Evolutionary conservation across 306 rosid species (phyloP).

Genomic region (Glycine latifolia): DNA sequence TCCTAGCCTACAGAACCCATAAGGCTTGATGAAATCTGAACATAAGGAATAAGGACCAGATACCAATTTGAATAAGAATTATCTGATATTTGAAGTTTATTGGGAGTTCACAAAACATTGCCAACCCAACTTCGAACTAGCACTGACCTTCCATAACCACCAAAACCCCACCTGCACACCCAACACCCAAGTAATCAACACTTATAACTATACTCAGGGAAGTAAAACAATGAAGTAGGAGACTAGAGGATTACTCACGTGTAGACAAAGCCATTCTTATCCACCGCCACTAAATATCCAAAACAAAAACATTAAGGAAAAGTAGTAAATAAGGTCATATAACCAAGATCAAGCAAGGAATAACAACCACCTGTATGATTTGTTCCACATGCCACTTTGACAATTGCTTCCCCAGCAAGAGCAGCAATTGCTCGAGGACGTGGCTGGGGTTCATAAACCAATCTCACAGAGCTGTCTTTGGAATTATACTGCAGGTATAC

Average conservation of each 20-base stretch:
- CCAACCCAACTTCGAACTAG: conserved; percentile 25
- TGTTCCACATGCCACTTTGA: conserved; percentile 93
- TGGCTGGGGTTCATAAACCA: conserved; percentile 98
- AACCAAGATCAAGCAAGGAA: conserved; percentile 11
- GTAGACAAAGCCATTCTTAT: conserved; percentile 85
- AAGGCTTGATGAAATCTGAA: conserved; percentile 27
- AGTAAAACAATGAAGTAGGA: conserved; percentile 10
- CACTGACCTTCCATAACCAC: conserved; percentile 97
- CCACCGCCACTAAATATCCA: conserved; percentile 84
- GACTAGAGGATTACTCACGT: conserved; percentile 70
- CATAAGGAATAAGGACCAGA: conserved; percentile 18
- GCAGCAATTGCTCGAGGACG: conserved; percentile 87
- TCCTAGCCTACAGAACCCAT: conserved; percentile 74
- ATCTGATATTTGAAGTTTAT: conserved; percentile 35
- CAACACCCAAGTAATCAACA: conserved; percentile 33
- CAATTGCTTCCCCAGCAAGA: conserved; percentile 84
- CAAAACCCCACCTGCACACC: conserved; percentile 91
- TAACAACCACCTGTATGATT: conserved; percentile 87
- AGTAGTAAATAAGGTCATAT: conserved; percentile 5
- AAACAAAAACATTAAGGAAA: conserved; percentile 45
- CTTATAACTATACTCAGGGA: conserved; percentile 40
- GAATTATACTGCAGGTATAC: conserved; percentile 83
- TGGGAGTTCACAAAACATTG: conserved; percentile 29
- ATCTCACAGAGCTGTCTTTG: conserved; percentile 91
- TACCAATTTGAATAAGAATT: conserved; percentile 13